A percentile compares a stretch with the other conserved stretches of the same genome.
Conservation (phyloP, 192 early-diverging fungal genomes). For the Radiomyces spectabilis region DNA sequence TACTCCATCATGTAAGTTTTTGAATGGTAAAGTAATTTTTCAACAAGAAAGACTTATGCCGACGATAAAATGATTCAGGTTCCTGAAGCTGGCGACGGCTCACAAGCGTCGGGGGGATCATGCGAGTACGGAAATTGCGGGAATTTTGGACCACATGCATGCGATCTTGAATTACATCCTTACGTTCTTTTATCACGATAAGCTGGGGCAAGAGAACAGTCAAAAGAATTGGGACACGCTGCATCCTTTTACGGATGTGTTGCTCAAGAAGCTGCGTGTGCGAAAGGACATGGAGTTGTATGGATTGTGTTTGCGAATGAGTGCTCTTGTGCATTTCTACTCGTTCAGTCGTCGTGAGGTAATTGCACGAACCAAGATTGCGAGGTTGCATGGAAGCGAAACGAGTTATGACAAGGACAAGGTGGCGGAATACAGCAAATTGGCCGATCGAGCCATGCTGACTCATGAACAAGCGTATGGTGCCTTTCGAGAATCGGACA, state of each 20-base stretch:
- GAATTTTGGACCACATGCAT: slow-evolving; percentile 8
- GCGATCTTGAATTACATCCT: slow-evolving; percentile 10
- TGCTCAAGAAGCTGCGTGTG: slow-evolving; percentile 1
- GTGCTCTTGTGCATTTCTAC: slow-evolving; percentile 12
- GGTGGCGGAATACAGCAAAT: not conserved
- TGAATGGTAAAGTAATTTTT: not conserved
- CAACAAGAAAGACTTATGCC: not conserved
- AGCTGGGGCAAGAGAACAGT: not conserved
- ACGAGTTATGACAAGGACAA: not conserved
- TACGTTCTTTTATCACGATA: slow-evolving; percentile 10
- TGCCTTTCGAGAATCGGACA: slow-evolving; percentile 10
- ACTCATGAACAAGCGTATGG: slow-evolving; percentile 6
- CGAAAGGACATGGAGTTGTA: slow-evolving; percentile 2
- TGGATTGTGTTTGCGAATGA: slow-evolving; percentile 1
- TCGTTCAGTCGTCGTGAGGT: not conserved
- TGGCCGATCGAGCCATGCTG: not conserved
- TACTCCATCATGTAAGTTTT: slow-evolving; percentile 16
- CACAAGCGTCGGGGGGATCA: slow-evolving; percentile 12
- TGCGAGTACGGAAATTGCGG: not conserved
- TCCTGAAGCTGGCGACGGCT: slow-evolving; percentile 2
- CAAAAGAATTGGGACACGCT: slow-evolving; percentile 4
- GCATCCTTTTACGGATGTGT: slow-evolving; percentile 8
- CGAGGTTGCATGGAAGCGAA: not conserved
- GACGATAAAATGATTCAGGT: not conserved
- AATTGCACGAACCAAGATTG: not conserved